Evolutionary conservation across 2,329 filamentous ascomycete species (phyloP), one percentile per base, ranked within the genome.

Genomic region (Xylaria sp.): DNA sequence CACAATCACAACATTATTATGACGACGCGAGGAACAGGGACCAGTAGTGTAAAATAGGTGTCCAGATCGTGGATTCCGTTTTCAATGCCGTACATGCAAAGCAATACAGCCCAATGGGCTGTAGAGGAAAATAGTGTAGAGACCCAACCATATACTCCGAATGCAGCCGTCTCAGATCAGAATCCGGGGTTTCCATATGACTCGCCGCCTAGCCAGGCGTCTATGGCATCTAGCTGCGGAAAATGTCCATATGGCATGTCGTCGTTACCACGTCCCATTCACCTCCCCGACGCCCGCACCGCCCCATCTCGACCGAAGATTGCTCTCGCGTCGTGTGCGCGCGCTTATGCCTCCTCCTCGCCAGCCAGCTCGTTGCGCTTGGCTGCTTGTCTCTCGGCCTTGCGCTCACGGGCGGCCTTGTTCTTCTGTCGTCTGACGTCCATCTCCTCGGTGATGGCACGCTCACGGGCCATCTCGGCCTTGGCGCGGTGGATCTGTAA

Each of bases 371-470:
- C 94, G 82, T 89, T 91, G 84, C 94, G 91, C 95, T 99, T 99
- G 84, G 92, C 91, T 83, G 88, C 85, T 84, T 92, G 89, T 86
- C 97, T 93, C 89, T 97, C 94, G 86, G 91, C 86, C 91, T 96
- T 96, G 89, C 96, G 92, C 92, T 98, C 96, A 87, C 96, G 94
- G 81, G 96, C 96, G 83, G 96, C 96, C 94, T 98, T 98, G 91
- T 94, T 98, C 94, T 97, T 98, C 85, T 94, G 94, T 88, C 96
- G 94, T 92, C 97, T 98, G 89, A 93, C 94, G 84, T 98, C 96
- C 96, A 99, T 99, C 89, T 98, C 94, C 84, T 98, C 94, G 92
- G 97, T 95, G 86, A 99, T 90, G 82, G 91, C 86, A 87, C 91
- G 91, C 92, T 98, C 96, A 86, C 96, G 96, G 77, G 90, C 90